These are phyloP conservation scores for Globisporangium polare DNA, from an alignment of 352 stramenopile species.

Conservation along the genomic window DNA sequence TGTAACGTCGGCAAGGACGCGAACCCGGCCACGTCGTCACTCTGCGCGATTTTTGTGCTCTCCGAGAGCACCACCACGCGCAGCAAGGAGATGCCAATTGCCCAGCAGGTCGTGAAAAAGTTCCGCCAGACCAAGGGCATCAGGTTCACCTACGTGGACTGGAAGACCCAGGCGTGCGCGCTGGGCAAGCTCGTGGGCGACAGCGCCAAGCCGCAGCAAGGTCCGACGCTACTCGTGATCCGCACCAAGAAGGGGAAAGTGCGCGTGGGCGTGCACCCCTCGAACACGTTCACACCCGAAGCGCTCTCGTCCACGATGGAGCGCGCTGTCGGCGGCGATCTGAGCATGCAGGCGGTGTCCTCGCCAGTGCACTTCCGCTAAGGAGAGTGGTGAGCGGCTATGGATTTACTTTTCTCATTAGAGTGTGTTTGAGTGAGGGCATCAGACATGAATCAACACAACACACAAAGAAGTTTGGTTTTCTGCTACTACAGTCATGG, in stretches of 20 bases:
- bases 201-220: constrained; percentile 11
- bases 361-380: constrained; percentile 39
- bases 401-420: too few species aligned
- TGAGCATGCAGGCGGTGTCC: constrained; percentile 34
- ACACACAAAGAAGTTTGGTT: not conserved
- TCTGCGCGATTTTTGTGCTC: constrained; percentile 74
- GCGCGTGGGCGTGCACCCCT: constrained; percentile 41
- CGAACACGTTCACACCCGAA: constrained; percentile 39
- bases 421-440: not conserved
- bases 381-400: not conserved
- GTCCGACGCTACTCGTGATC: constrained; percentile 55
- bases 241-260: constrained; percentile 62
- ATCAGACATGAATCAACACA: not conserved
- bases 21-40: constrained; percentile 38
- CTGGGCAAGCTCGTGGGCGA: constrained; percentile 47
- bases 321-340: constrained; percentile 61
- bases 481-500: not conserved
- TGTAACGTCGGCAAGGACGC: constrained; percentile 72
- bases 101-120: constrained; percentile 50
- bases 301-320: constrained; percentile 67
- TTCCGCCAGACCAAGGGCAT: constrained; percentile 65
- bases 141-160: constrained; percentile 69
- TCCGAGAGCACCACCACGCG: constrained; percentile 39
- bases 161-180: constrained; percentile 50
- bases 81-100: constrained; percentile 46